phyloP scores from a whole-genome alignment of 2,329 filamentous ascomycete species.

The Colletotrichum sp. region DNA sequence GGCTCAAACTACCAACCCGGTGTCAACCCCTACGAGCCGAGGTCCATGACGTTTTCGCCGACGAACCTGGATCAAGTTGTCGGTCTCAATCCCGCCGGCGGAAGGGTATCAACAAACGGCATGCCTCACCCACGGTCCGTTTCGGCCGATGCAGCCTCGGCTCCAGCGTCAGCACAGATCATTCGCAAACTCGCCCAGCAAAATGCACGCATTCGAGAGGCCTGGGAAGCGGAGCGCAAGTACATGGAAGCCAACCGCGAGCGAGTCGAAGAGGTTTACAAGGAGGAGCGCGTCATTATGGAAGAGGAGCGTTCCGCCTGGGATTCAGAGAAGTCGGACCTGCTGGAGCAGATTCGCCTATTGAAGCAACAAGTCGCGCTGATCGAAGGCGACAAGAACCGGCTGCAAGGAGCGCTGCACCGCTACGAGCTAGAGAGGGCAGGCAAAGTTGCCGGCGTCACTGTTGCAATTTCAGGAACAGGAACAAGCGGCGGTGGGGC shows the following conservation, averaged over 20 bases:
- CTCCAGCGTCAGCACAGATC: slow-evolving; percentile 33
- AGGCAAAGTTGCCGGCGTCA: slow-evolving; percentile 22
- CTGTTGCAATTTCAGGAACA: slow-evolving; percentile 19
- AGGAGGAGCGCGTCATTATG: slow-evolving; percentile 58
- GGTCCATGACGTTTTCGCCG: slow-evolving; percentile 20
- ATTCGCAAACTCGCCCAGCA: slow-evolving; percentile 47
- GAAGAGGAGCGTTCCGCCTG: slow-evolving; percentile 54
- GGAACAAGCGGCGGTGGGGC: slow-evolving; percentile 13
- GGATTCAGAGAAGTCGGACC: slow-evolving; percentile 46
- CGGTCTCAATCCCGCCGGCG: neutral
- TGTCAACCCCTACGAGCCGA: slow-evolving; percentile 6
- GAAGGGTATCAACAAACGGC: slow-evolving; percentile 31
- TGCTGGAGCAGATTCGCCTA: slow-evolving; percentile 45
- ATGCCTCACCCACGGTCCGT: slow-evolving; percentile 30
- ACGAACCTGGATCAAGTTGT: neutral
- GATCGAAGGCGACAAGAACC: slow-evolving; percentile 40
- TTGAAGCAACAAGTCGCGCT: slow-evolving; percentile 44
- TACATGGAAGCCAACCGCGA: slow-evolving; percentile 59
- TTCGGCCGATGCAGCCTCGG: slow-evolving; percentile 30
- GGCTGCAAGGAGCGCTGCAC: slow-evolving; percentile 18
- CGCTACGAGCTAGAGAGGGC: slow-evolving; percentile 20
- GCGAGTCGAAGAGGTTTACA: slow-evolving; percentile 60
- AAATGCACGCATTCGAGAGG: slow-evolving; percentile 48
- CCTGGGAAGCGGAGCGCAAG: slow-evolving; percentile 59
- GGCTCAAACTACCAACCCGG: neutral